Base-by-base conservation (phyloP, 1,284 basidiomycete species). In the Puccinia coronata region DNA sequence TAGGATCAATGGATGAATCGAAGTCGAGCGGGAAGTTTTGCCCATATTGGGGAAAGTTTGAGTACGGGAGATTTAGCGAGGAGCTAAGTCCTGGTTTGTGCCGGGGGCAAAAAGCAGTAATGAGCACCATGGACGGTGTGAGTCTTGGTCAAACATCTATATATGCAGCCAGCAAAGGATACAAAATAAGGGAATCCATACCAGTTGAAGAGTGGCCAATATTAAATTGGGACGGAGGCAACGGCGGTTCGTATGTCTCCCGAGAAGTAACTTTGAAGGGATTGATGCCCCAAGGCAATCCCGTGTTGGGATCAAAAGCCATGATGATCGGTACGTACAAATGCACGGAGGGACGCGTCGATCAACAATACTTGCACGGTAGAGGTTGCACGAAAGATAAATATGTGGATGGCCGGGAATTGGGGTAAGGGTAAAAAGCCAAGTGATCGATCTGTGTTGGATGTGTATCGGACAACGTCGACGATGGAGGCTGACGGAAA, bases 221-320 rank as follows among this genome's bases (percentile, higher is more conserved):
- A 49, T 69, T 39, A 16, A 69, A 34, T 51, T 69, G 41, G 25
- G 67, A 14, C 28, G 67, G 67, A 39, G 11, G 12, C 12, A 67
- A 43, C 1, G 25, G 8, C 20, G 65, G 65, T 39, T 41, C 39
- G 25, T 69, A 69, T 31, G 41, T 69, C 39, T 69, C 67, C 41
- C 39, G 41, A 28, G 67, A 69, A 8, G 67, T 69, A 16, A 34
- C 20, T 18, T 69, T 69, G 67, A 69, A 69, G 41, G 67, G 67
- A 20, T 49, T 69, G 47, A 43, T 69, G 23, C 67, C 67, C 67
- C 67, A 69, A 31, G 67, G 41, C n/a, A 69, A 49, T 41, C 67
- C 41, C 41, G 67, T 69, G 41, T 69, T 69, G 5, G 67, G 67
- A 20, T 69, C 67, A 34, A 69, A 69, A 69, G 36, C 39, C 67